These are phyloP conservation scores for Coemansia sp. DNA, from an alignment of 192 early-diverging fungal species.

Conservation along the genomic window DNA sequence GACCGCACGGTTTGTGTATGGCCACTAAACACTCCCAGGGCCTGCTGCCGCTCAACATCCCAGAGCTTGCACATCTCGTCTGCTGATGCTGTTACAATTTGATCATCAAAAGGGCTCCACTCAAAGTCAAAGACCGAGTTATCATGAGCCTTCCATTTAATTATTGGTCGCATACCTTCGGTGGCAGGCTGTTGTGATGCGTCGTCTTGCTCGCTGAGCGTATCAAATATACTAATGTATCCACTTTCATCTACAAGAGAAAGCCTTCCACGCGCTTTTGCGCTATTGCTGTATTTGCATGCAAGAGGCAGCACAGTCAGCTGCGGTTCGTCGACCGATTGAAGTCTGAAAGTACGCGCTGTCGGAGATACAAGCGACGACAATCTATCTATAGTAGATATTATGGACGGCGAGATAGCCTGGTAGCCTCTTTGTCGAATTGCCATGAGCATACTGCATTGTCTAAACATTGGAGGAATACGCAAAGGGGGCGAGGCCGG, in stretches of 20 bases:
- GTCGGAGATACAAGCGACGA: conserved; percentile 29
- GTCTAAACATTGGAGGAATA: not conserved
- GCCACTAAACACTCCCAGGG: conserved; percentile 60
- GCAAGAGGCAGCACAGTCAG: conserved; percentile 30
- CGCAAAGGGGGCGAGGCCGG: not conserved
- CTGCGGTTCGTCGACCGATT: conserved; percentile 16
- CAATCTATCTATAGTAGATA: conserved; percentile 23
- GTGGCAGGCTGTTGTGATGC: not conserved
- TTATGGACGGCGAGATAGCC: not conserved
- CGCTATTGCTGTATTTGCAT: conserved; percentile 35
- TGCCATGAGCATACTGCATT: conserved; percentile 12
- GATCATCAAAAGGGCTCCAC: conserved; percentile 71
- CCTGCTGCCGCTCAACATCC: conserved; percentile 67
- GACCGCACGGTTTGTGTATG: conserved; percentile 73
- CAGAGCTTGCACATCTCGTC: conserved; percentile 74
- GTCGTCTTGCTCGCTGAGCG: not conserved
- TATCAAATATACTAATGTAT: conserved; percentile 35
- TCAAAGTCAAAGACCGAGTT: conserved; percentile 82
- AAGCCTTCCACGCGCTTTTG: conserved; percentile 13
- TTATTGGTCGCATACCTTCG: conserved; percentile 17
- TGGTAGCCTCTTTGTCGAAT: conserved; percentile 13
- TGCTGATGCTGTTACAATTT: conserved; percentile 71
- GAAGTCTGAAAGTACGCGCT: conserved; percentile 22
- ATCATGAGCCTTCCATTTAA: conserved; percentile 61
- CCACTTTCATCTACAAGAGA: conserved; percentile 48